Percentiles rank a stretch among this genome's conserved stretches.
phyloP scores from a whole-genome alignment of 805 yeast species.

The Henningerozyma blattae region DNA sequence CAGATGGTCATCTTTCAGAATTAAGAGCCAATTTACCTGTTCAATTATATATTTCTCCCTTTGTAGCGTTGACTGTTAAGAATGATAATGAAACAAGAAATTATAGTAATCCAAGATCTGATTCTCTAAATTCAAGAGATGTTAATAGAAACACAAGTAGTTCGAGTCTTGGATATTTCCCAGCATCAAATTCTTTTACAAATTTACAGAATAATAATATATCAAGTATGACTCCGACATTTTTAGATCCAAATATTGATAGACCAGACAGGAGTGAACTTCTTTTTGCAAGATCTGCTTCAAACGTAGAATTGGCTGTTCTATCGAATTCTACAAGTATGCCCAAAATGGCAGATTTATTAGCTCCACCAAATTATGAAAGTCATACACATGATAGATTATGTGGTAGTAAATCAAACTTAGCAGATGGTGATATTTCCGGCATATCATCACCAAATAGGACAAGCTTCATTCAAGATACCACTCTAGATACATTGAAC shows the following conservation, averaged over 20 bases:
- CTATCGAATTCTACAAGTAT: neutral
- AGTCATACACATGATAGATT: conserved; percentile 71
- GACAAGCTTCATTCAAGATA: no score
- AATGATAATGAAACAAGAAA: conserved; percentile 3
- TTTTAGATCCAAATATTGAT: conserved; percentile 44
- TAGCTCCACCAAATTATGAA: conserved; percentile 82
- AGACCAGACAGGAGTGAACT: conserved; percentile 45
- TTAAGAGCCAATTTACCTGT: conserved; percentile 84
- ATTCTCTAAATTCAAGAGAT: no score
- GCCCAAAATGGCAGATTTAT: conserved; percentile 23
- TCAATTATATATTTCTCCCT: conserved; percentile 65
- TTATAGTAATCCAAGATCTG: conserved; percentile 5
- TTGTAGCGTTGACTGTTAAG: conserved; percentile 45
- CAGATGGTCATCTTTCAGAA: conserved; percentile 90
- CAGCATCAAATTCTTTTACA: neutral
- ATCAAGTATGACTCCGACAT: neutral
- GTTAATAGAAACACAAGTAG: no score
- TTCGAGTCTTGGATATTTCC: neutral
- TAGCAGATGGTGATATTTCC: neutral
- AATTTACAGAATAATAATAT: neutral
- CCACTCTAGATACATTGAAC: neutral
- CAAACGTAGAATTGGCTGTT: conserved; percentile 13
- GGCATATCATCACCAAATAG: neutral
- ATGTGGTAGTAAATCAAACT: conserved; percentile 43
- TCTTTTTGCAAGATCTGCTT: conserved; percentile 27